Percentiles rank a stretch among this genome's conserved stretches.
Evolutionary conservation across 768 basidiomycete genomes (phyloP).

Genomic region (Crucibulum laeve): DNA sequence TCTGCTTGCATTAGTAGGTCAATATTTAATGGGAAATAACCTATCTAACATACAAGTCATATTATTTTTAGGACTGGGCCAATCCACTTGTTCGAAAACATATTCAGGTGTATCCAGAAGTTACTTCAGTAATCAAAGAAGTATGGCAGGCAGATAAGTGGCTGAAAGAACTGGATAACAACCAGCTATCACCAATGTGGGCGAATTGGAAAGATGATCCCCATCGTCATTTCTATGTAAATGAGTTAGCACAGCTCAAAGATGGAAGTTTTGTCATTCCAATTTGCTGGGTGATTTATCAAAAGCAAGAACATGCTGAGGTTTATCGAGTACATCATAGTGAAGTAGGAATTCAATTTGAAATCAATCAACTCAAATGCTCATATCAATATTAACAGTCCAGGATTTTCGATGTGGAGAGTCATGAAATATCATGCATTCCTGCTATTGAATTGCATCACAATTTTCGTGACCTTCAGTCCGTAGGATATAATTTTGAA

Average conservation of each 20-base stretch:
- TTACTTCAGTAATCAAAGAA: constrained; percentile 12
- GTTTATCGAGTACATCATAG: constrained; percentile 4
- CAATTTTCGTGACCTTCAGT: too few species aligned
- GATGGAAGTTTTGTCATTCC: constrained; percentile 14
- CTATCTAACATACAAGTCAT: not conserved
- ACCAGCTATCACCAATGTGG: constrained; percentile 22
- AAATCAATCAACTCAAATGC: too few species aligned
- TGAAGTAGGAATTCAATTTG: not conserved
- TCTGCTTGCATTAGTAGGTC: constrained; percentile 12
- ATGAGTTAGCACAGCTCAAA: constrained; percentile 15
- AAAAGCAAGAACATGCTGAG: not conserved
- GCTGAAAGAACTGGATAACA: constrained; percentile 11
- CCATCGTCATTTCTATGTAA: constrained; percentile 17
- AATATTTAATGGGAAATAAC: not conserved
- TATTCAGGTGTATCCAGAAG: constrained; percentile 21
- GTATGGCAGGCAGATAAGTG: constrained; percentile 23
- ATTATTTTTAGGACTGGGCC: constrained; percentile 16
- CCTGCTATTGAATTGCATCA: too few species aligned
- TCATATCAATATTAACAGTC: too few species aligned
- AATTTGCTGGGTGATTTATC: constrained; percentile 14
- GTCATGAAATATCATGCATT: too few species aligned
- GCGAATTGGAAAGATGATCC: constrained; percentile 13
- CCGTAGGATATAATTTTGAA: too few species aligned
- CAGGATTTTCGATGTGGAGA: too few species aligned
- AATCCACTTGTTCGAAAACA: constrained; percentile 17